These are phyloP conservation scores for Colletotrichum musicola DNA, from an alignment of 2,329 filamentous ascomycete species.

Conservation along the genomic window DNA sequence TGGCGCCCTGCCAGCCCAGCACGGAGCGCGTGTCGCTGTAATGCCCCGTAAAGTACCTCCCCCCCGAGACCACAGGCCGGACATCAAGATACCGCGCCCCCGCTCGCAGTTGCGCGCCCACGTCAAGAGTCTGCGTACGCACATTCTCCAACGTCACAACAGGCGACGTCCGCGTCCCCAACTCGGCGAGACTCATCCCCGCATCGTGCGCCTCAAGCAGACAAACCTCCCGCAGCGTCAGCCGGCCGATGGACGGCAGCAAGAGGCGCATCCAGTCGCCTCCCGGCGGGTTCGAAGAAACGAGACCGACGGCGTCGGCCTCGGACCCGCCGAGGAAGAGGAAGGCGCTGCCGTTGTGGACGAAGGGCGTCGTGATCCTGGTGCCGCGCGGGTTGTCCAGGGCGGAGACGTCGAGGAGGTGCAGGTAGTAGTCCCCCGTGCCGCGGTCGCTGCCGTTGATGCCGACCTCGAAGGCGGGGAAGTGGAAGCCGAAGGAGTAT, in stretches of 20 bases:
- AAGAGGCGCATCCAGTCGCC: not conserved
- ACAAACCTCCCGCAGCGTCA: not conserved
- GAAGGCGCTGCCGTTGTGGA: slow-evolving; percentile 14
- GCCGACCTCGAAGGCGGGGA: slow-evolving; percentile 7
- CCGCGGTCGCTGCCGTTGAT: slow-evolving; percentile 11
- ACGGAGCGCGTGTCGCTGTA: not conserved
- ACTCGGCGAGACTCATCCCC: not conserved
- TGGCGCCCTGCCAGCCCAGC: slow-evolving; percentile 13
- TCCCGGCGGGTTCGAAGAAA: slow-evolving; percentile 2
- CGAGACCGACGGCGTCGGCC: no score
- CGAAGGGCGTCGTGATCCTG: not conserved
- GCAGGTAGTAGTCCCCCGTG: not conserved
- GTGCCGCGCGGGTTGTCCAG: not conserved
- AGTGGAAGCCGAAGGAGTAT: slow-evolving; percentile 3
- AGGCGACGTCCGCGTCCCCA: not conserved
- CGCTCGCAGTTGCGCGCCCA: not conserved
- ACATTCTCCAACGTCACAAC: slow-evolving; percentile 6
- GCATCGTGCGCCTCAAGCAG: not conserved
- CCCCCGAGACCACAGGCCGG: slow-evolving; percentile 4
- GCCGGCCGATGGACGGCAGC: not conserved
- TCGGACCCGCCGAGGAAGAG: slow-evolving; percentile 9
- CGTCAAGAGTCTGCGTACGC: slow-evolving; percentile 3
- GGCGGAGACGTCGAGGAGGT: slow-evolving; percentile 6
- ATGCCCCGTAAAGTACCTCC: slow-evolving; percentile 1
- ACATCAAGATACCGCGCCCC: slow-evolving; percentile 10